Percentiles rank a stretch among this genome's conserved stretches.
Conservation (phyloP, 202 grass and related monocot species). For the Zizania palustris region DNA sequence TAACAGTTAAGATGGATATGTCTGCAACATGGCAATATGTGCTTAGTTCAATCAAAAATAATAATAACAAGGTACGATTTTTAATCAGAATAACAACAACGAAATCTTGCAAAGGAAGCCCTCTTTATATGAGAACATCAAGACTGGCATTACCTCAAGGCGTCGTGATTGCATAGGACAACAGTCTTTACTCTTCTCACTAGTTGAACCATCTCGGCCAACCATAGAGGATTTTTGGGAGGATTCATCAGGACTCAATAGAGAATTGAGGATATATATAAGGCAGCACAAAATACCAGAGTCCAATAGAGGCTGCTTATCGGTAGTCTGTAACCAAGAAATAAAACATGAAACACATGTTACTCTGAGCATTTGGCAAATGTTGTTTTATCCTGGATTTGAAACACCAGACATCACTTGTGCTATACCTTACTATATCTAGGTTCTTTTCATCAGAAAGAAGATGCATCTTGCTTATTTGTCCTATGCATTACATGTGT, state of each 20-base stretch:
- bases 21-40: slow-evolving; percentile 17
- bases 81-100: slow-evolving; percentile 7
- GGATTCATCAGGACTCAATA: slow-evolving; percentile 71
- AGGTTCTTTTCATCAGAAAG: slow-evolving; percentile 28
- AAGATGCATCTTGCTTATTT: slow-evolving; percentile 33
- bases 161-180: slow-evolving; percentile 56
- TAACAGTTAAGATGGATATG: slow-evolving; percentile 24
- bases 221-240: slow-evolving; percentile 46
- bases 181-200: slow-evolving; percentile 63
- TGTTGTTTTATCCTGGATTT: slow-evolving; percentile 30
- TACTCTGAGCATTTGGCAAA: slow-evolving; percentile 33
- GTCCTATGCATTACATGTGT: slow-evolving; percentile 13
- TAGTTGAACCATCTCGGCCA: slow-evolving; percentile 53
- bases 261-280: slow-evolving; percentile 91
- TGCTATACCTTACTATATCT: slow-evolving; percentile 35
- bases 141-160: slow-evolving; percentile 76
- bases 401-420: slow-evolving; percentile 28
- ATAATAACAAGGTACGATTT: slow-evolving; percentile 30
- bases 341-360: slow-evolving; percentile 52
- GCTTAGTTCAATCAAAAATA: neutral
- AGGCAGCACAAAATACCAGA: slow-evolving; percentile 98
- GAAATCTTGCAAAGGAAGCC: neutral
- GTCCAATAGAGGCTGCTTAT: slow-evolving; percentile 92
- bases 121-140: slow-evolving; percentile 33
- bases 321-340: slow-evolving; percentile 67